phyloP scores from a whole-genome alignment of 352 stramenopile genomes.

The Globisporangium acanthophoron region DNA sequence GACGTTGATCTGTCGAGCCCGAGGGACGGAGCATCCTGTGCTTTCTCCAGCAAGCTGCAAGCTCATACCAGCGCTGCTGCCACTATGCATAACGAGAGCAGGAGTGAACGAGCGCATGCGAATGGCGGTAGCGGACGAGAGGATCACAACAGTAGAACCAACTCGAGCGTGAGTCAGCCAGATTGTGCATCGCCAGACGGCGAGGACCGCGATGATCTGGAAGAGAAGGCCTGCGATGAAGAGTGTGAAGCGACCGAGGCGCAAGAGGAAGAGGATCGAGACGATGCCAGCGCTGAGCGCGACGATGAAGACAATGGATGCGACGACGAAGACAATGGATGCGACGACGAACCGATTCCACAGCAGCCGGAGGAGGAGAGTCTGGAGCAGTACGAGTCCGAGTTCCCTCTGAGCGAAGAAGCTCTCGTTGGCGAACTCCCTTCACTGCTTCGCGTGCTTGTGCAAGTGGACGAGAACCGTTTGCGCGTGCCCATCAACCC shows the following conservation, averaged over 20 bases:
- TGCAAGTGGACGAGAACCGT: conserved; percentile 49
- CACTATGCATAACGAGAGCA: neutral
- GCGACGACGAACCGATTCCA: neutral
- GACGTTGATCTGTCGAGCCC: neutral
- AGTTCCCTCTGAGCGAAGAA: conserved; percentile 8
- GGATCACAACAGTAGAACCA: neutral
- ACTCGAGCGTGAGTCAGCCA: neutral
- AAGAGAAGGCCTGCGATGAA: neutral
- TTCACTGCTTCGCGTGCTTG: conserved; percentile 36
- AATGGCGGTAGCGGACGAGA: neutral
- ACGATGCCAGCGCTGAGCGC: neutral
- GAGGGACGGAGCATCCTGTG: neutral
- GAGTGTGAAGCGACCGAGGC: neutral
- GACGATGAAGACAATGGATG: neutral
- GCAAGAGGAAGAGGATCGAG: neutral
- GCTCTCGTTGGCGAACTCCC: conserved; percentile 24
- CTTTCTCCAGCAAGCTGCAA: neutral
- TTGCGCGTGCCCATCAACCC: conserved; percentile 54
- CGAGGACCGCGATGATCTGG: neutral
- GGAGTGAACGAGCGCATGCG: neutral
- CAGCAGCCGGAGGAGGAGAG: neutral
- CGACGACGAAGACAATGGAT: neutral
- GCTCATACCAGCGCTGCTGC: neutral
- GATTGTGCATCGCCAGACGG: neutral
- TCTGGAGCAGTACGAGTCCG: neutral